phyloP scores from a whole-genome alignment of 257 asterid species.

The Solanum pinnatisectum region DNA sequence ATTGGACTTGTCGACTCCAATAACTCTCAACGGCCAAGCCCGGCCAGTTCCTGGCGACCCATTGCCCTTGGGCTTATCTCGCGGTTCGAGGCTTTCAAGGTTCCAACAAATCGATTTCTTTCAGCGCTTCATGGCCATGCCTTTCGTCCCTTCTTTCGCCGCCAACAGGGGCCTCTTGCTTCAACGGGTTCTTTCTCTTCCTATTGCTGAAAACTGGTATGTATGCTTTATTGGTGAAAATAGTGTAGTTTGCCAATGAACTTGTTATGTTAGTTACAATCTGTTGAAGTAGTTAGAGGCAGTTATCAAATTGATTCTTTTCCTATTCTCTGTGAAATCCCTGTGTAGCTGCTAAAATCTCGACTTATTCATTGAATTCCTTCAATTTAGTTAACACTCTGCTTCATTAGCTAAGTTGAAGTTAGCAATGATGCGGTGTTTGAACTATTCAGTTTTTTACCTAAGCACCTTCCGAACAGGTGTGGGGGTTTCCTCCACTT shows the following conservation, averaged over 20 bases:
- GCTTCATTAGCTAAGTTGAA: neutral
- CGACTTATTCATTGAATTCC: neutral
- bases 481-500: neutral
- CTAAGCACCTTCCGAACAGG: neutral
- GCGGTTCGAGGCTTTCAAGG: constrained; percentile 59
- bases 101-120: constrained; percentile 69
- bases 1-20: constrained; percentile 64
- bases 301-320: neutral
- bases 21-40: constrained; percentile 59
- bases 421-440: neutral
- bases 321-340: neutral
- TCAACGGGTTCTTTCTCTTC: constrained; percentile 54
- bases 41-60: constrained; percentile 44
- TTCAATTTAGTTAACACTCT: neutral
- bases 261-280: neutral
- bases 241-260: neutral
- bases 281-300: neutral
- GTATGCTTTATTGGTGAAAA: neutral
- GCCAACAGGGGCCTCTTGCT: constrained; percentile 33
- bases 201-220: constrained; percentile 49
- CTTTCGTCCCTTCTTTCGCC: constrained; percentile 56
- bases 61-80: constrained; percentile 55
- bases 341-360: neutral
- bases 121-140: constrained; percentile 84
- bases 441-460: neutral